Evolutionary conservation across 768 basidiomycete genomes (phyloP), one percentile per base, ranked within the genome.

Genomic region (Russula emetica): DNA sequence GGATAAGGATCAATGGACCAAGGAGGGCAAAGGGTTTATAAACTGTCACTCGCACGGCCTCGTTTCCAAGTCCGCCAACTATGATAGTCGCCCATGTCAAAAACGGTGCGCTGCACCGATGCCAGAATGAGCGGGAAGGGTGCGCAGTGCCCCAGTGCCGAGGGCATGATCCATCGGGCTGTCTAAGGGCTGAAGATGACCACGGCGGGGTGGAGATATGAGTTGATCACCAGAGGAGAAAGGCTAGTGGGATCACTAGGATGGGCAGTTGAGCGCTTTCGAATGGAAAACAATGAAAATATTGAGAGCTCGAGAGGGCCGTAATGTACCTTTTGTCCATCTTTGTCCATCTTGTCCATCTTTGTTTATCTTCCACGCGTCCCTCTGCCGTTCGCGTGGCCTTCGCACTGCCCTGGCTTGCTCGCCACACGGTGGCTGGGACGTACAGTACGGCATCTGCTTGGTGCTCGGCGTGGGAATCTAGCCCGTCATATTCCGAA

Each of bases 41-140:
- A 47, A 16, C 0, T 11, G 30, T 57, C 55, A 30, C 24, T 38
- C 55, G 50, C 61, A 57, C 57, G 42, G 60, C 51, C 44, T 63
- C n/a, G 51, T 53, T 58, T 63, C 51, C 62, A 63, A 63, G 62
- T 63, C 62, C 57, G 57, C 62, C 34, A 53, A n/a, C 16, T 47
- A 22, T 24, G 56, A 53, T 63, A 63, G 50, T 63, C 24, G 60
- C 53, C 56, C 50, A 28, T 26, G 28, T 3, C 10, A 2, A 22
- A 22, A 47, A 47, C 4, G 11, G 45, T 47, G 22, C n/a, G 10
- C 10, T 22, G n/a, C 9, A n/a, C 22, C n/a, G 20, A 45, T 10
- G 10, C 20, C n/a, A 13, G 45, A 47, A 24, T 10, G 11, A 47
- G 45, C 9, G 30, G 30, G 30, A 51, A 44, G 34, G 30, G 14